These are phyloP conservation scores for Cordyceps cicadae DNA, from an alignment of 2,329 filamentous ascomycete genomes.

Conservation along the genomic window DNA sequence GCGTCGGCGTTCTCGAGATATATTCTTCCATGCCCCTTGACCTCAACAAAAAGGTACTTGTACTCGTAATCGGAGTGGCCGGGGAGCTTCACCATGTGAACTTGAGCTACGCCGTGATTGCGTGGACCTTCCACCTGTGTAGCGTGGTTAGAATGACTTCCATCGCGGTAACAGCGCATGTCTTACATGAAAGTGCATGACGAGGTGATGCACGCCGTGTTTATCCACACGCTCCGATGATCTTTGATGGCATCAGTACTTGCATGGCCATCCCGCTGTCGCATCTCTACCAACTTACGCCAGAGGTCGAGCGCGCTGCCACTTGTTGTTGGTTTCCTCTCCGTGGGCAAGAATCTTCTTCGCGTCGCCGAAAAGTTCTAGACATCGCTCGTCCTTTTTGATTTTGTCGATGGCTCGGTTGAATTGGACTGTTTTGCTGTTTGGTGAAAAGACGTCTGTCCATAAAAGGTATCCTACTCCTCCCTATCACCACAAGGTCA, in stretches of 20 bases:
- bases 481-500: conserved; percentile 39
- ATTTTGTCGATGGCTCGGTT: conserved; percentile 78
- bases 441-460: conserved; percentile 72
- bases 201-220: conserved; percentile 68
- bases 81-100: conserved; percentile 67
- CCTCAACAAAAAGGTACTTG: conserved; percentile 70
- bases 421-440: conserved; percentile 81
- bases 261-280: background rate
- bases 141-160: conserved; percentile 7
- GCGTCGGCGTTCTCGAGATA: conserved; percentile 56
- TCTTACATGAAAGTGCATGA: conserved; percentile 76
- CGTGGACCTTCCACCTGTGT: conserved; percentile 68
- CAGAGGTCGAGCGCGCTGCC: conserved; percentile 59
- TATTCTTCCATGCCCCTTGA: conserved; percentile 59
- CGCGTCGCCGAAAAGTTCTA: conserved; percentile 64
- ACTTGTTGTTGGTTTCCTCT: conserved; percentile 72
- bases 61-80: conserved; percentile 66
- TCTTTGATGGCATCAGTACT: conserved; percentile 32
- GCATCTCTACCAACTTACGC: conserved; percentile 32
- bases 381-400: conserved; percentile 61
- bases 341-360: conserved; percentile 74
- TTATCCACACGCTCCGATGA: conserved; percentile 62
- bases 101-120: conserved; percentile 62
- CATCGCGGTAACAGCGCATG: background rate
- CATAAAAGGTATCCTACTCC: conserved; percentile 74